Evolutionary conservation across 1,284 basidiomycete species (phyloP), one percentile per base, ranked within the genome.

Genomic region (Sporisorium iseilematis-ciliati): DNA sequence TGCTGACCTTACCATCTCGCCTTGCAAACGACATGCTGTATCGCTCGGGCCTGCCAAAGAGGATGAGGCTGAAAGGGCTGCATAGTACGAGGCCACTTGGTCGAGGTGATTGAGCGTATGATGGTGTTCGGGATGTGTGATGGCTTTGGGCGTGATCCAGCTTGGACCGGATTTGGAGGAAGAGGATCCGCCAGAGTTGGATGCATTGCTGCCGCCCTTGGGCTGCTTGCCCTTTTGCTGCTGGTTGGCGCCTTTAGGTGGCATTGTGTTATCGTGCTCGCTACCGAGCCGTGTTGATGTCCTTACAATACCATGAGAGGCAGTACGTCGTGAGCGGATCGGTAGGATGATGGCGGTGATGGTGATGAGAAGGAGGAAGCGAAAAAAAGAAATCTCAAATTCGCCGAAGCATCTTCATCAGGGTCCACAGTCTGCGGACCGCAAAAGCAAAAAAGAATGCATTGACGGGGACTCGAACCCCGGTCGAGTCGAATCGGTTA

Each of bases 391-490:
- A 48, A 48, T 1, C 18, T 40, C 25, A 26, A 51, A 51, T n/a
- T 42, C 25, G 21, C 33, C 38, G 33, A 26, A 41, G 4, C 7
- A 33, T 4, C 14, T 3, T 14, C 35, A 38, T 38, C 46, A 50
- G 38, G 45, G 45, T 26, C 38, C 45, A 26, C 45, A 26, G 46
- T 8, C 4, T 3, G 20, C 5, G 14, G 5, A 29, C 5, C 10
- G 21, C 49, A 62, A 58, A 65, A 40, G 35, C 2, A 26, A 43
- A 54, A 59, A 62, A 33, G 26, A 35, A 29, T 76, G 73, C 73
- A 76, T 76, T 76, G 73, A 76, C 73, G 73, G 73, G 73, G 73
- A 72, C 68, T 76, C 73, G 73, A 76, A 76, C 73, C 73, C 73
- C 73, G 73, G 73, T 76, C 73, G 69, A 73, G 74, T 67, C 74